Evolutionary conservation across 2,329 filamentous ascomycete genomes (phyloP), one percentile per base, ranked within the genome.

Genomic region (Chaetomium olivaceum): DNA sequence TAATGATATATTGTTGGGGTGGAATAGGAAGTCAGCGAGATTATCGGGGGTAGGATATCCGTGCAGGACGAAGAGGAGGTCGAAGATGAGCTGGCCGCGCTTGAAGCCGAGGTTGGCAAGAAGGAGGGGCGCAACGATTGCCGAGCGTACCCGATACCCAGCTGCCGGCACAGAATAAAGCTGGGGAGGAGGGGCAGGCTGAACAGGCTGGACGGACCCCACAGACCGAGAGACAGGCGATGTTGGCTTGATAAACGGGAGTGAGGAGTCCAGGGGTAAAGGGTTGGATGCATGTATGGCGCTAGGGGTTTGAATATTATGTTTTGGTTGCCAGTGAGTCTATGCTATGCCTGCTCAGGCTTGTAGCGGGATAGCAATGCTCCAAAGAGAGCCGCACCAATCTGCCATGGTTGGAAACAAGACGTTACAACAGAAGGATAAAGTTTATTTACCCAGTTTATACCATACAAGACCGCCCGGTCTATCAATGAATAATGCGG

Each of bases 21-120:
- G 14, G 25, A 7, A 70, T 73, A 96, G 91, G 94, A 99, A 81
- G 86, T 99, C 72, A 95, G 90, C 79, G 92, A 96, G 58, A 91
- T 97, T 85, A 86, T 99, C 2, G 91, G 89, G 39, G 91, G 91
- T 14, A 88, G 89, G 72, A 93, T 99, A 81, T 92, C 93, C 16
- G 95, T 93, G 74, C 91, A 96, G 73, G 95, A 99, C 78, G 95
- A 99, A 77, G 94, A 98, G 74, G 95, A 97, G 74, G 95, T 99
- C 39, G 95, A 99, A 76, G 93, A 97, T 74, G 95, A 99, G 80
- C 82, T 99, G 61, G 92, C 91, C 63, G 89, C 89, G 1, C 83
- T 99, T 70, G 91, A 93, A 77, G 82, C 82, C 50, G 88, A 93
- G 71, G 62, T 80, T 4, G 39, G 23, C 29, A 50, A 50, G 31